Percentiles rank a stretch among this genome's conserved stretches.
Evolutionary conservation across 2,329 filamentous ascomycete species (phyloP).

Genomic region (Fusarium tuaranense): DNA sequence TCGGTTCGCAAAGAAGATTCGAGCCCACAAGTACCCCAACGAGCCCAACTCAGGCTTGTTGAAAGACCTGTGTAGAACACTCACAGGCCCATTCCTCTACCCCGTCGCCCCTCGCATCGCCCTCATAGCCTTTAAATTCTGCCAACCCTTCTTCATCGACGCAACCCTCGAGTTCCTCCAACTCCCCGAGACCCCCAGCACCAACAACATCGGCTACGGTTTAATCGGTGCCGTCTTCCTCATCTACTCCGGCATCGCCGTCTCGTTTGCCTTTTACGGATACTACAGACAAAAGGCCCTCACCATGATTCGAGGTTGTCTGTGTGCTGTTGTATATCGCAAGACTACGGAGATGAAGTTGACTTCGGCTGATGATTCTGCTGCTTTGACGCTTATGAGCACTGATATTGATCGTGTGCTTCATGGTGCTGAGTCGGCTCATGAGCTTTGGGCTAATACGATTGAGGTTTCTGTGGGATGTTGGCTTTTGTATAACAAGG

Average conservation of each 20-base stretch:
- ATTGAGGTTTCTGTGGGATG: slow-evolving; percentile 58
- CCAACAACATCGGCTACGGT: slow-evolving; percentile 51
- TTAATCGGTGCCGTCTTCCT: slow-evolving; percentile 56
- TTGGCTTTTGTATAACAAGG: slow-evolving; percentile 59
- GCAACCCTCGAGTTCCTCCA: slow-evolving; percentile 51
- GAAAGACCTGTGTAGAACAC: slow-evolving; percentile 45
- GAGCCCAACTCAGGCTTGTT: slow-evolving; percentile 45
- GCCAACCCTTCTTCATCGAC: slow-evolving; percentile 58
- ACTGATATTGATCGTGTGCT: slow-evolving; percentile 59
- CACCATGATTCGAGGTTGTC: slow-evolving; percentile 49
- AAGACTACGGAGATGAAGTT: slow-evolving; percentile 49
- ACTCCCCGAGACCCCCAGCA: slow-evolving; percentile 22
- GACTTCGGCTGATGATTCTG: slow-evolving; percentile 51
- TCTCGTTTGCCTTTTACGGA: slow-evolving; percentile 54
- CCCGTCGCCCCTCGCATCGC: slow-evolving; percentile 53
- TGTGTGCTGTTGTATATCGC: slow-evolving; percentile 49
- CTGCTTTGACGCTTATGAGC: slow-evolving; percentile 61
- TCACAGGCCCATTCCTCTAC: slow-evolving; percentile 48
- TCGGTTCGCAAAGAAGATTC: slow-evolving; percentile 30
- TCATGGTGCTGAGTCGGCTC: slow-evolving; percentile 48
- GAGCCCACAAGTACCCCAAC: slow-evolving; percentile 40
- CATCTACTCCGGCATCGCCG: slow-evolving; percentile 55
- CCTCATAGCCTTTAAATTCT: slow-evolving; percentile 55
- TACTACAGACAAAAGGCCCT: slow-evolving; percentile 52
- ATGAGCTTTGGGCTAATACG: slow-evolving; percentile 55